phyloP scores from a whole-genome alignment of 768 basidiomycete species.

The Lentinula guzmanii region DNA sequence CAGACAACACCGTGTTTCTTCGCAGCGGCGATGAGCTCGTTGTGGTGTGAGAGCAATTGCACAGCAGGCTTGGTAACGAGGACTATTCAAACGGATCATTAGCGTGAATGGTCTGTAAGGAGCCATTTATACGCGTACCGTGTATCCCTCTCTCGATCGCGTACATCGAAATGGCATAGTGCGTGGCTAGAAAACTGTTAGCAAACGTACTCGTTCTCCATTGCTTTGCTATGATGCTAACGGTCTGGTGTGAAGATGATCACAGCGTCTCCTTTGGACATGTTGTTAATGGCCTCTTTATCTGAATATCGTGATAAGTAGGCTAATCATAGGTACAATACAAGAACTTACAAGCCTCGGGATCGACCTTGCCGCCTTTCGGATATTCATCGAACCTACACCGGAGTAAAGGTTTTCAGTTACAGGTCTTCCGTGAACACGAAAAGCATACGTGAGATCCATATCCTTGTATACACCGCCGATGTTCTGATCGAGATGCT shows the following conservation, averaged over 20 bases:
- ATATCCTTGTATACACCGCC: slow-evolving; percentile 80
- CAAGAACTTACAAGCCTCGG: slow-evolving; percentile 69
- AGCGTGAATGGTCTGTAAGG: not conserved
- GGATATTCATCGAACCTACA: slow-evolving; percentile 77
- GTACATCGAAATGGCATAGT: slow-evolving; percentile 79
- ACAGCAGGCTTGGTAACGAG: slow-evolving; percentile 93
- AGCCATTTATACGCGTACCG: slow-evolving; percentile 19
- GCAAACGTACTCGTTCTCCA: not conserved
- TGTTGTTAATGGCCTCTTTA: slow-evolving; percentile 71
- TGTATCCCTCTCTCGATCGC: slow-evolving; percentile 83
- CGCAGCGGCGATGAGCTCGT: slow-evolving; percentile 69
- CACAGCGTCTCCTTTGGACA: slow-evolving; percentile 81
- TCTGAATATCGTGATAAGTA: slow-evolving; percentile 35
- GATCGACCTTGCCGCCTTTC: slow-evolving; percentile 57
- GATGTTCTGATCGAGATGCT: slow-evolving; percentile 80
- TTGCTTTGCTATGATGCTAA: slow-evolving; percentile 26
- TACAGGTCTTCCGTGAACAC: not conserved
- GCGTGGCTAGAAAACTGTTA: slow-evolving; percentile 50
- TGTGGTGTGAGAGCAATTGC: slow-evolving; percentile 79
- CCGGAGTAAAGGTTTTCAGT: not conserved
- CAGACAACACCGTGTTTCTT: slow-evolving; percentile 77
- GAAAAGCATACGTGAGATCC: slow-evolving; percentile 61
- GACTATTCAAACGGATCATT: slow-evolving; percentile 20
- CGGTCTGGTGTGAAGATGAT: slow-evolving; percentile 93
- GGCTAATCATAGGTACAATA: not conserved